Base-by-base conservation (phyloP, 192 early-diverging fungal species). In the Entrophospora sp. region DNA sequence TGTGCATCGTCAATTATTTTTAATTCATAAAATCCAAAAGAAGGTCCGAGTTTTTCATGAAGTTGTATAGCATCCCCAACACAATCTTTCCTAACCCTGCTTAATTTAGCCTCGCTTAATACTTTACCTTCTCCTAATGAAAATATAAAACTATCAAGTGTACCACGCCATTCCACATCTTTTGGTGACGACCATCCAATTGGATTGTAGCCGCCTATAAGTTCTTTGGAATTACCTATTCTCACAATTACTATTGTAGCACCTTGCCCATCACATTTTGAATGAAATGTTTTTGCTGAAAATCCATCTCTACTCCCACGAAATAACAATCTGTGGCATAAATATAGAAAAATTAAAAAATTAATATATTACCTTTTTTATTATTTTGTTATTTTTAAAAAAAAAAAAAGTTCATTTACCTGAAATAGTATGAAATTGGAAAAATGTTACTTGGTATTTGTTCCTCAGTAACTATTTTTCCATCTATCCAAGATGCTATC, bases 121-220 rank as follows among this genome's bases (percentile, higher is more conserved):
- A 27, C 35, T 52, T 38, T 55, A 10, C 31, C 7, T 30, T 66
- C 51, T 2, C 27, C 27, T 22, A 66, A 55, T n/a, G 64, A 66
- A 55, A 66, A 66, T 30, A 66, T 66, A 28, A 66, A 66, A 40
- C 49, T 40, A 37, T 66, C 64, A 10, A 22, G 32, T 30, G 64
- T 66, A 32, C 52, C 64, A 5, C 35, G 44, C 64, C 64, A 66
- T 32, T 66, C 64, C 3, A 66, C 64, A 32, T 66, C 49, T 42
- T 30, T 30, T 12, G 64, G 64, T 20, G 40, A 45, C 38, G 40
- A 45, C 64, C 64, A 66, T 5, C 64, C 51, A 13, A 66, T 66
- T 22, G 64, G 64, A 55, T 66, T 66, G 31, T 66, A 66, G 8
- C 64, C 64, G 14, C 64, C 64, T 49, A 66, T 66, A 30, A 66